A percentile compares a stretch with the other conserved stretches of the same genome.
Evolutionary conservation across 2,329 filamentous ascomycete genomes (phyloP).

Genomic region (Fusarium kyushuense): DNA sequence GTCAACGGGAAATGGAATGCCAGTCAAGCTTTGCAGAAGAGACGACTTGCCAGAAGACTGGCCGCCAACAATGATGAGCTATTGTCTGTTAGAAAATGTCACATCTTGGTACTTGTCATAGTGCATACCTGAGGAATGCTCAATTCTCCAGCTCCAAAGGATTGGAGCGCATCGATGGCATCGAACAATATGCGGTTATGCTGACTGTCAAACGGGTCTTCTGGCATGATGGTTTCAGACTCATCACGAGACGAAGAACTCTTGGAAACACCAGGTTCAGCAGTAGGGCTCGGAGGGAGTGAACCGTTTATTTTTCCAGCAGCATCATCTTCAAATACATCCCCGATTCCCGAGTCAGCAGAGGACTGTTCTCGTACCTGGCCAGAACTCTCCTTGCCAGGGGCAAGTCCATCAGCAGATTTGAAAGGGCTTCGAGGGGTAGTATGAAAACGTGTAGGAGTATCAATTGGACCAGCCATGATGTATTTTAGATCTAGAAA

Average conservation of each 20-base stretch:
- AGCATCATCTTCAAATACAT: slow-evolving; percentile 20
- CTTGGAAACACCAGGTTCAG: background rate
- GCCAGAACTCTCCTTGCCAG: background rate
- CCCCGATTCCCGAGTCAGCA: slow-evolving; percentile 24
- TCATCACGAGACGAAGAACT: background rate
- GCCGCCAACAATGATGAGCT: slow-evolving; percentile 55
- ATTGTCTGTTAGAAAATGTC: background rate
- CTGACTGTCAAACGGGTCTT: slow-evolving; percentile 53
- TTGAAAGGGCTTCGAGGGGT: slow-evolving; percentile 12
- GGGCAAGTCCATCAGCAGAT: background rate
- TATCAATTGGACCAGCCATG: slow-evolving; percentile 35
- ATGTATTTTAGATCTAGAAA: slow-evolving; percentile 2
- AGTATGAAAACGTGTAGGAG: slow-evolving; percentile 3
- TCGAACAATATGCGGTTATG: slow-evolving; percentile 53
- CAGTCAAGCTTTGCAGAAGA: slow-evolving; percentile 53
- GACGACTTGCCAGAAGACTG: slow-evolving; percentile 56
- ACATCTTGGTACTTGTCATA: accelerated
- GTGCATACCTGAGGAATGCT: slow-evolving; percentile 52
- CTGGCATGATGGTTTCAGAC: slow-evolving; percentile 24
- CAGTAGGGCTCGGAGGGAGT: background rate
- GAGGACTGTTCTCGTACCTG: slow-evolving; percentile 7
- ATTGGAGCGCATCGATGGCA: slow-evolving; percentile 53
- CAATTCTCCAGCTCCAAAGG: slow-evolving; percentile 49
- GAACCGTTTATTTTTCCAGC: background rate
- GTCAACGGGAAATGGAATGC: slow-evolving; percentile 54